A percentile compares a stretch with the other conserved stretches of the same genome.
These are phyloP conservation scores for Gastrodia elata DNA, from an alignment of 106 monocot species.

Conservation along the genomic window DNA sequence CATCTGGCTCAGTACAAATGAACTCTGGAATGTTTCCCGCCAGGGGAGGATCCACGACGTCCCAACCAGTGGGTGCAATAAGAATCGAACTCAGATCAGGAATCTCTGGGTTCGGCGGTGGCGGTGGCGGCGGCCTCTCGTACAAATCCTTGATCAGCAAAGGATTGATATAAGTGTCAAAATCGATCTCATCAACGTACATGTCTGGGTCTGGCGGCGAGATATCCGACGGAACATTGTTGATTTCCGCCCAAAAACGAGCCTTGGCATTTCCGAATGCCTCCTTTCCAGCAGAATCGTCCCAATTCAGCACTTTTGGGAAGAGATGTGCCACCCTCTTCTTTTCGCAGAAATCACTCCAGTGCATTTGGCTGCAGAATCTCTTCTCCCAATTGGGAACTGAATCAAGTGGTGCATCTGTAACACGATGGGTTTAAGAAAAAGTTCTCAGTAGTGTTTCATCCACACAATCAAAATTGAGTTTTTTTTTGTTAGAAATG, in stretches of 20 bases:
- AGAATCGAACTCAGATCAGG: neutral
- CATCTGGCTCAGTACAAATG: neutral
- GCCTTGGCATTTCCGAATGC: constrained; percentile 39
- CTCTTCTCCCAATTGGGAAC: constrained; percentile 38
- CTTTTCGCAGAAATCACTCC: constrained; percentile 27
- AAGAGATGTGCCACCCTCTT: constrained; percentile 13
- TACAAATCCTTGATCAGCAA: constrained; percentile 35
- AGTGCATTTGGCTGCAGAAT: constrained; percentile 33
- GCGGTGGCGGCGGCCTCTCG: neutral
- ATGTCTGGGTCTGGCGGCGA: constrained; percentile 37
- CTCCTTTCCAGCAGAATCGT: constrained; percentile 45
- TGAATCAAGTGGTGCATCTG: neutral
- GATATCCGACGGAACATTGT: constrained; percentile 18
- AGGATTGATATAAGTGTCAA: constrained; percentile 26
- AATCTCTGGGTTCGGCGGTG: neutral
- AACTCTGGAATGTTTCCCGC: neutral
- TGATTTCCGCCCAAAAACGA: constrained; percentile 34
- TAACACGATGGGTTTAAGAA: neutral
- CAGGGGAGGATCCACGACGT: neutral
- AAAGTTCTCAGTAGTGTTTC: no score
- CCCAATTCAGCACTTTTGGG: constrained; percentile 38
- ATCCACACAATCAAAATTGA: no score
- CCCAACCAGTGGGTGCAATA: constrained; percentile 4
- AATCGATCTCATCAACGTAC: constrained; percentile 35
- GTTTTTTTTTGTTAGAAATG: no score